Conservation (phyloP, 208 protist species). For the Trypanosoma brucei region DNA sequence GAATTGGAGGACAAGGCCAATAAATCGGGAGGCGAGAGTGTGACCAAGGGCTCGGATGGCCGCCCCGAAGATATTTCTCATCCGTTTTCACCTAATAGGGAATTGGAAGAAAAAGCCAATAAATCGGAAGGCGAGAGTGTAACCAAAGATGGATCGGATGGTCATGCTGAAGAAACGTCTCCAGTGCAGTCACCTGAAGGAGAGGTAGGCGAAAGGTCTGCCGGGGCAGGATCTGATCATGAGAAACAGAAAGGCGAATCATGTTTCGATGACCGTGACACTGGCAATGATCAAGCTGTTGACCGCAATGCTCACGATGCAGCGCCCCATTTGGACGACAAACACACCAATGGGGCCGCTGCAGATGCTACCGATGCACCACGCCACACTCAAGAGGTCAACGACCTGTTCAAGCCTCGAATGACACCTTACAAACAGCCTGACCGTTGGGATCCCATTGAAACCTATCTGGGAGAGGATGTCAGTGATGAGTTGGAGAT, state of each 20-base stretch:
- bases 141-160: background rate
- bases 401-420: slow-evolving; percentile 34
- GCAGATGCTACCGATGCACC: slow-evolving; percentile 1
- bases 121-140: background rate
- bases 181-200: background rate
- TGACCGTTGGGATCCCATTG: slow-evolving; percentile 54
- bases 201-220: background rate
- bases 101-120: background rate
- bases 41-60: too few relatives aligned
- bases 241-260: background rate
- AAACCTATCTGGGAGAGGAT: slow-evolving; percentile 38
- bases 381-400: slow-evolving; percentile 14
- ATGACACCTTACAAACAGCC: slow-evolving; percentile 27
- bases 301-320: background rate
- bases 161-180: background rate
- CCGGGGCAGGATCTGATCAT: background rate
- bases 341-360: background rate
- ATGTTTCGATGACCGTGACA: background rate
- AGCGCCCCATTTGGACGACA: background rate
- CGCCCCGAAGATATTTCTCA: too few relatives aligned
- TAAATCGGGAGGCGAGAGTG: too few relatives aligned
- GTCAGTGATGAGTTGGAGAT: slow-evolving; percentile 73
- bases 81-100: too few relatives aligned
- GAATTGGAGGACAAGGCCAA: too few relatives aligned
- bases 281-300: background rate